These are phyloP conservation scores for Kluyveromyces sp. DNA, from an alignment of 1,139 yeast genomes.

Conservation along the genomic window DNA sequence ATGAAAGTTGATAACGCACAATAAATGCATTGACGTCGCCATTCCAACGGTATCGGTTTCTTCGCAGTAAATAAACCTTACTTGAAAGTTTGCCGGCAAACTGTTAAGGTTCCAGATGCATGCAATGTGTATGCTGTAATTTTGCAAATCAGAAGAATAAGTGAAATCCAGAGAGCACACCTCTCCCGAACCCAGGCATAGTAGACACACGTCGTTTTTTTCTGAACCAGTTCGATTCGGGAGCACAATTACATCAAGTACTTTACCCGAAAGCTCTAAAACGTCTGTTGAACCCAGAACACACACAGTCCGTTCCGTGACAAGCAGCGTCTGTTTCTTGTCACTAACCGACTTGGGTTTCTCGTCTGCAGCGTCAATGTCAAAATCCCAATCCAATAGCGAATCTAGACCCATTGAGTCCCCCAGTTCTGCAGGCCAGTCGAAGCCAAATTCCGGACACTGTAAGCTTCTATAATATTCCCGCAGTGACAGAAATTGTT, in stretches of 20 bases:
- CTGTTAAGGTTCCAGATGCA: neutral
- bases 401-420: conserved; percentile 6
- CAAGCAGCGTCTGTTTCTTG: neutral
- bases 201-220: conserved; percentile 1
- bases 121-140: neutral
- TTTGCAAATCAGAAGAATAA: neutral
- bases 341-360: neutral
- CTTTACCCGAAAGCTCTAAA: neutral
- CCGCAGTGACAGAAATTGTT: neutral
- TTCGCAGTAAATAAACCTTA: neutral
- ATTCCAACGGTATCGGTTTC: neutral
- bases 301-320: conserved; percentile 2
- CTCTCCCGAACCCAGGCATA: conserved; percentile 3
- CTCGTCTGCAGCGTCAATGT: conserved; percentile 1
- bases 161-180: conserved; percentile 1
- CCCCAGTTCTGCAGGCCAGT: conserved; percentile 4
- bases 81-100: neutral
- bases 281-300: neutral
- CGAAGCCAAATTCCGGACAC: neutral
- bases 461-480: neutral
- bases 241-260: conserved; percentile 2
- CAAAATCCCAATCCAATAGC: conserved; percentile 6
- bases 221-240: neutral
- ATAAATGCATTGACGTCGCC: neutral
- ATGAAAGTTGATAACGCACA: conserved; percentile 1